A percentile compares a stretch with the other conserved stretches of the same genome.
These are phyloP conservation scores for Colletotrichum truncatum DNA, from an alignment of 2,329 filamentous ascomycete genomes.

Conservation along the genomic window DNA sequence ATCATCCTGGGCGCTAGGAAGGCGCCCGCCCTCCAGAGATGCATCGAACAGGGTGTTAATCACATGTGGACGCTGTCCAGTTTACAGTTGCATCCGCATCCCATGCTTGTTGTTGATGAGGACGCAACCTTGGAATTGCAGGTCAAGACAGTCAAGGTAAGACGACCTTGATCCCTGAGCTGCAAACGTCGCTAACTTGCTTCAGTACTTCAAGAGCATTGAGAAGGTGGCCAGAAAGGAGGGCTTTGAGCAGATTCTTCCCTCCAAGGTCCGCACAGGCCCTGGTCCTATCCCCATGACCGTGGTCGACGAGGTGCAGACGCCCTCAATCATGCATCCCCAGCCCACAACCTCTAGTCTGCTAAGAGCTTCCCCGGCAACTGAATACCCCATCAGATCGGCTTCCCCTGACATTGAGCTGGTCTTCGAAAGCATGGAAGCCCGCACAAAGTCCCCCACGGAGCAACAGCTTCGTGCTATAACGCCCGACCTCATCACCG, in stretches of 20 bases:
- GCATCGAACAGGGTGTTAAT: conserved; percentile 83
- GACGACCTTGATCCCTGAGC: not conserved
- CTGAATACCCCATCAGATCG: conserved; percentile 63
- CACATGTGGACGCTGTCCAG: conserved; percentile 92
- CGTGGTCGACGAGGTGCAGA: conserved; percentile 52
- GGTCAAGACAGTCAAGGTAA: conserved; percentile 76
- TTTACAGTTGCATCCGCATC: conserved; percentile 82
- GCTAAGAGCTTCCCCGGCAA: conserved; percentile 62
- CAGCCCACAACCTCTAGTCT: conserved; percentile 66
- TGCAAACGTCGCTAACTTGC: not conserved
- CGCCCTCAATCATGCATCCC: conserved; percentile 59
- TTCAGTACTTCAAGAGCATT: conserved; percentile 75
- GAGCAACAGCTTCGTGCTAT: conserved; percentile 44
- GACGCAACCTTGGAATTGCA: conserved; percentile 79
- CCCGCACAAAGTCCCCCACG: conserved; percentile 47
- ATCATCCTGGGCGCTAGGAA: conserved; percentile 87
- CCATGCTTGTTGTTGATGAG: conserved; percentile 85
- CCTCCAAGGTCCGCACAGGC: conserved; percentile 64
- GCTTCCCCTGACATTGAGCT: conserved; percentile 26
- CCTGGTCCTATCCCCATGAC: conserved; percentile 49
- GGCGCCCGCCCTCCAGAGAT: conserved; percentile 79
- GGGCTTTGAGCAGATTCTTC: conserved; percentile 66
- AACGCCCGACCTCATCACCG: conserved; percentile 68
- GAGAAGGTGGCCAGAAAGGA: conserved; percentile 68
- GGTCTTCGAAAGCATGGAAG: conserved; percentile 25